A percentile compares a stretch with the other conserved stretches of the same genome.
phyloP scores from a whole-genome alignment of 345 rosid species.

The Pugionium dolabratum region DNA sequence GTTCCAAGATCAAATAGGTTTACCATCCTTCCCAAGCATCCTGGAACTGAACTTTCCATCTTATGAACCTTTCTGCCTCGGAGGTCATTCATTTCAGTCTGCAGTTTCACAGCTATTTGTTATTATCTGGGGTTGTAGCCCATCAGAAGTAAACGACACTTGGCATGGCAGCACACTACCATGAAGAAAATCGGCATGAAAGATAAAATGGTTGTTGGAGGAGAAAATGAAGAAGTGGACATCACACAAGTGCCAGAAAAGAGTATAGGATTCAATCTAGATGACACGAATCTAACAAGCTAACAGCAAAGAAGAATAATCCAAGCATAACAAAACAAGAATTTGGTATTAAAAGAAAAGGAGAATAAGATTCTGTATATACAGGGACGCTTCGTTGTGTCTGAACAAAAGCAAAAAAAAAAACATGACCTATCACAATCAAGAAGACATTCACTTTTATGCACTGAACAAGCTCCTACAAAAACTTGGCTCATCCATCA shows the following conservation, averaged over 20 bases:
- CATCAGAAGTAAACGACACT: not conserved
- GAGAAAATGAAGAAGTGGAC: not conserved
- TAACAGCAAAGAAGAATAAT: constrained; percentile 25
- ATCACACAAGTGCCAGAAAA: not conserved
- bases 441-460: constrained; percentile 24
- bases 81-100: constrained; percentile 59
- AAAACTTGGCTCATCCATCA: constrained; percentile 4
- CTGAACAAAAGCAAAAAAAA: constrained; percentile 28
- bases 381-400: constrained; percentile 29
- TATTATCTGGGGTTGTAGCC: not conserved
- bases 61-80: constrained; percentile 52
- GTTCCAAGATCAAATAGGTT: constrained; percentile 69
- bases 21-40: constrained; percentile 59
- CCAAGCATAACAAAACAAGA: constrained; percentile 33
- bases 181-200: too few species aligned
- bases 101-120: constrained; percentile 31
- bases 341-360: not conserved
- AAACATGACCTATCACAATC: constrained; percentile 39
- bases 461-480: not conserved
- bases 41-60: constrained; percentile 61
- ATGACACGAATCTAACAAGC: not conserved
- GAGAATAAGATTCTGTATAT: constrained; percentile 35
- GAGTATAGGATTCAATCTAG: constrained; percentile 1
- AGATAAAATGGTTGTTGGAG: too few species aligned
- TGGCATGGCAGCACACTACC: too few species aligned